Base-by-base conservation (phyloP, 768 basidiomycete species). In the Lentinula sp. region DNA sequence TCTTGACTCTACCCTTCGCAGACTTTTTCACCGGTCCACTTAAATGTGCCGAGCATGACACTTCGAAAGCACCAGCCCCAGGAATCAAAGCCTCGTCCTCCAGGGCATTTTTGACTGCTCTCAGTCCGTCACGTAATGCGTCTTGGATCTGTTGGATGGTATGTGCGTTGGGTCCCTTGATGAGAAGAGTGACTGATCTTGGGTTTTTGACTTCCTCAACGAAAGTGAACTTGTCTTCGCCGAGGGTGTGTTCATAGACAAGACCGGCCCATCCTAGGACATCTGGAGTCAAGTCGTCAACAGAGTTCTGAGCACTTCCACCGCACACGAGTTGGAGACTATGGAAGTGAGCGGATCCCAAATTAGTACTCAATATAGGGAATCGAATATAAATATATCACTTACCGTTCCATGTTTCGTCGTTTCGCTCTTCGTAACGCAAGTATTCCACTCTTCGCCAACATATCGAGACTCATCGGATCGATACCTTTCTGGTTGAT, bases 401-500 rank as follows among this genome's bases (percentile, higher is more conserved):
- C 81, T 62, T 68, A 93, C 94, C 95, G 81, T 74, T 99, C 97
- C 97, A 99, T 98, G 72, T 99, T 99, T 68, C 97, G 86, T 71
- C 97, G 82, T 80, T 99, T 99, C 16, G 97, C 97, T 63, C 97
- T 82, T 64, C 97, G 84, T 55, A 99, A 82, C 20, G 94, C 96
- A 61, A 99, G 76, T 64, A 99, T 98, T 12, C 95, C 96, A 73
- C 94, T 91, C 81, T 98, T 98, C 48, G 93, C 95, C 43, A 99
- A 79, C 45, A 98, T 87, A 74, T 99, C 97, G 60, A 99, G 81
- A 68, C 90, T 93, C 71, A 99, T 84, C 6, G 97, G 97, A 73
- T 99, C 97, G 65, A 99, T 99, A 64, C 97, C 97, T 75, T 99
- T 99, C 75, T 99, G 97, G 74, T 98, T 99, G 76, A 99, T 89